Evolutionary conservation across 108 stramenopile species (phyloP).

Genomic region (Nitzschia sp.): DNA sequence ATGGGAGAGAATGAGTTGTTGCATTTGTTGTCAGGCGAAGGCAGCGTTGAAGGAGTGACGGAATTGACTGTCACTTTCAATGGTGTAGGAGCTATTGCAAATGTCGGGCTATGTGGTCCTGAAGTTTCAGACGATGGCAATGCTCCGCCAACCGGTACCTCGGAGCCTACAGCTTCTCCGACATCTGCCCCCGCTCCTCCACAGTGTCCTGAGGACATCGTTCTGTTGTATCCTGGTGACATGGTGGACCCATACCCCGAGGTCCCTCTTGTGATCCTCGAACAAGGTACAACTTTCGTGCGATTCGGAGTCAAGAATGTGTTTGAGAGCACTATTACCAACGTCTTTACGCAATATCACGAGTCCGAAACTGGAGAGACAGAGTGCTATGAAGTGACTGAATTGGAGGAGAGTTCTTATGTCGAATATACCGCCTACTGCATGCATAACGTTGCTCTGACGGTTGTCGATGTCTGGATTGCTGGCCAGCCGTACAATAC

Average conservation of each 20-base stretch:
- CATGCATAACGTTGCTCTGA: constrained; percentile 26
- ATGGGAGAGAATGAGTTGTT: constrained; percentile 12
- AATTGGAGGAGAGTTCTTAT: constrained; percentile 5
- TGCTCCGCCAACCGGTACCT: background rate
- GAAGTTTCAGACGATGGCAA: background rate
- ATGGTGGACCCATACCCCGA: background rate
- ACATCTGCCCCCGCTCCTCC: constrained; percentile 5
- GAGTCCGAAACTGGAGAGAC: constrained; percentile 15
- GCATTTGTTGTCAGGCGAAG: background rate
- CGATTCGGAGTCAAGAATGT: constrained; percentile 16
- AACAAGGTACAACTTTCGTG: constrained; percentile 15
- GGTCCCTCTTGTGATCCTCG: constrained; percentile 20
- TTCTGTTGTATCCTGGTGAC: background rate
- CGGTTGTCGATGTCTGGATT: constrained; percentile 33
- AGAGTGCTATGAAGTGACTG: constrained; percentile 14
- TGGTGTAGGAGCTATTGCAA: constrained; percentile 3
- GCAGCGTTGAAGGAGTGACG: background rate
- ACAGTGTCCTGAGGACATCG: constrained; percentile 7
- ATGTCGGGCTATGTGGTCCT: background rate
- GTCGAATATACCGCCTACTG: constrained; percentile 20
- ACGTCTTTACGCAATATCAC: constrained; percentile 17
- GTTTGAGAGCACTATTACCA: constrained; percentile 8
- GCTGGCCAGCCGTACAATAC: background rate
- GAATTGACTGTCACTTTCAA: constrained; percentile 1
- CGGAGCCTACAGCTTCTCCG: constrained; percentile 2